Percentiles rank a stretch among this genome's conserved stretches.
Evolutionary conservation across 768 basidiomycete genomes (phyloP).

Genomic region (Cystofilobasidium ferigula): DNA sequence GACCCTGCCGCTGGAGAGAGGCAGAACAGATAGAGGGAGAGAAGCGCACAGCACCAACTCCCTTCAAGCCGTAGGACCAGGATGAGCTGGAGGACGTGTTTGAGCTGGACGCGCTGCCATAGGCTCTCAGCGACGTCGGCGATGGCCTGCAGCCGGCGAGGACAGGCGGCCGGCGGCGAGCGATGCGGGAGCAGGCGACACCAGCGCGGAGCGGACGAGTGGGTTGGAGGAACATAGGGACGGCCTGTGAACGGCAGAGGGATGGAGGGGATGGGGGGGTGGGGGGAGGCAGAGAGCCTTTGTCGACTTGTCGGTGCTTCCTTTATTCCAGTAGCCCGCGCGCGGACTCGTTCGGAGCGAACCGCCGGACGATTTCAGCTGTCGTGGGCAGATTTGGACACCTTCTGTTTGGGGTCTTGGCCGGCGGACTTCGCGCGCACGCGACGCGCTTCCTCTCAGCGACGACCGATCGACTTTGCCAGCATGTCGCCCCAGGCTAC

Average conservation of each 20-base stretch:
- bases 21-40: too few species aligned
- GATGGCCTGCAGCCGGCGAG: neutral
- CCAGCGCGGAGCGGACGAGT: neutral
- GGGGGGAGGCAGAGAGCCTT: neutral
- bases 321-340: too few species aligned
- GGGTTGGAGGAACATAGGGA: too few species aligned
- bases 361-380: too few species aligned
- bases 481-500: neutral
- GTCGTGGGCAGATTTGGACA: too few species aligned
- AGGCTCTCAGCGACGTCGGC: neutral
- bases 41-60: too few species aligned
- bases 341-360: too few species aligned
- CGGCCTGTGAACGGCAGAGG: neutral
- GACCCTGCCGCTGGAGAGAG: too few species aligned
- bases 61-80: neutral
- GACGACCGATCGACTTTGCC: neutral
- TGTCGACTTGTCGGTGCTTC: too few species aligned
- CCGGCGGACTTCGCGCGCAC: too few species aligned
- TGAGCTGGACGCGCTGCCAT: neutral
- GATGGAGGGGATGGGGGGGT: neutral
- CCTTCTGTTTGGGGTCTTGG: too few species aligned
- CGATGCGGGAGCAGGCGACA: neutral
- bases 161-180: neutral
- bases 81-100: neutral
- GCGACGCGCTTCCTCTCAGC: neutral